Conservation (phyloP, 2,329 filamentous ascomycete genomes). For the Plectosphaerella sp. region DNA sequence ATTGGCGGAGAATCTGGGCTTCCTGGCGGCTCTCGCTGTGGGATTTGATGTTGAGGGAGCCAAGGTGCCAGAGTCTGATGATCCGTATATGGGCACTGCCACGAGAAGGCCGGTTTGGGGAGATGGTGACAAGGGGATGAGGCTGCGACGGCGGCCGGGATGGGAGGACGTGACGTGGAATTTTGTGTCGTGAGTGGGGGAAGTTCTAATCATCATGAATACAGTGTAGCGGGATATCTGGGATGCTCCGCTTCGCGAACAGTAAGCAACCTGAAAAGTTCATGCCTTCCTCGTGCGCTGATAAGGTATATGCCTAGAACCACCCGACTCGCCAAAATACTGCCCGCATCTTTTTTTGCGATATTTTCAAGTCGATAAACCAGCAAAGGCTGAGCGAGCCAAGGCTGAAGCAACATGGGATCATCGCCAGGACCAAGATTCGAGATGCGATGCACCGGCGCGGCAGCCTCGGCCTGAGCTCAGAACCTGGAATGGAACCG, state of each 20-base stretch:
- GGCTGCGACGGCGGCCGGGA: constrained; percentile 11
- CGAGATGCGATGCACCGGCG: too few relatives aligned
- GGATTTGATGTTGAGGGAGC: constrained; percentile 17
- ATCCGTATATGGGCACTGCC: constrained; percentile 7
- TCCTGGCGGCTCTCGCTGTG: constrained; percentile 14
- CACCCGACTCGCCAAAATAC: too few relatives aligned
- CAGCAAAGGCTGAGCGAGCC: too few relatives aligned
- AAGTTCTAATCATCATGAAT: too few relatives aligned
- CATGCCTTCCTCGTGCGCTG: not conserved
- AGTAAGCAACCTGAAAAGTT: not conserved
- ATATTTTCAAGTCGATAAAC: too few relatives aligned
- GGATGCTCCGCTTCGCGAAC: not conserved
- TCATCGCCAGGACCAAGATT: too few relatives aligned
- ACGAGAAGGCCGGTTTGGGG: constrained; percentile 8
- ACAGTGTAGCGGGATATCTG: too few relatives aligned
- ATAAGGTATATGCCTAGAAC: too few relatives aligned
- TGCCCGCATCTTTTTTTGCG: too few relatives aligned
- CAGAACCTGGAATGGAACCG: not conserved
- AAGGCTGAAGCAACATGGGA: too few relatives aligned
- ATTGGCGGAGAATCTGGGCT: constrained; percentile 19
- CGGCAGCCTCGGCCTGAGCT: too few relatives aligned
- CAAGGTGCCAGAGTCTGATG: constrained; percentile 7
- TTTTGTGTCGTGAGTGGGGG: constrained; percentile 4
- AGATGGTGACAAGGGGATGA: constrained; percentile 5
- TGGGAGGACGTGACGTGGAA: constrained; percentile 20